Evolutionary conservation across 768 basidiomycete species (phyloP).

Genomic region (Lactarius vividus): DNA sequence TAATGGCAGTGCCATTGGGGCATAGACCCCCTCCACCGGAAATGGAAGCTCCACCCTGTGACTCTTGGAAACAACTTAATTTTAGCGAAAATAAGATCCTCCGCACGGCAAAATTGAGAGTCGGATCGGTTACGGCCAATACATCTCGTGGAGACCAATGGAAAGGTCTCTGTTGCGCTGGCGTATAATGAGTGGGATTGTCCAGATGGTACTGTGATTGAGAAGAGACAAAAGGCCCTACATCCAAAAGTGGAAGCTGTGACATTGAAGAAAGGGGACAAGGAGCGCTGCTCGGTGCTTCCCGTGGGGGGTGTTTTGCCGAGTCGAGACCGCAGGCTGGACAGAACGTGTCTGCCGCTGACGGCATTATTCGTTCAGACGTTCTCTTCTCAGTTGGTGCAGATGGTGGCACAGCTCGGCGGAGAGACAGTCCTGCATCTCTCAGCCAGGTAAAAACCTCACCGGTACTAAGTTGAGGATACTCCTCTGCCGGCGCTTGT

Average conservation of each 20-base stretch:
- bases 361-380: constrained; percentile 5
- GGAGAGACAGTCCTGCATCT: constrained; percentile 41
- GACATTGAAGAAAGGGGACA: constrained; percentile 7
- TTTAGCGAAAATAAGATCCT: constrained; percentile 12
- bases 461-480: constrained; percentile 36
- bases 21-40: constrained; percentile 1
- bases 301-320: constrained; percentile 1
- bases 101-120: constrained; percentile 30
- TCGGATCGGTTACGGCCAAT: constrained; percentile 33
- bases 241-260: constrained; percentile 22
- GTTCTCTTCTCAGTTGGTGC: constrained; percentile 9
- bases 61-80: constrained; percentile 14
- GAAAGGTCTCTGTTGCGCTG: not conserved
- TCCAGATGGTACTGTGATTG: constrained; percentile 21
- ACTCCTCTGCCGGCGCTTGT: constrained; percentile 26
- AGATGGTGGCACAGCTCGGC: constrained; percentile 30
- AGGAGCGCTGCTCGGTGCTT: constrained; percentile 2
- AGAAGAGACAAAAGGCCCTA: not conserved
- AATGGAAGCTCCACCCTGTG: not conserved
- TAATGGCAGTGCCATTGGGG: constrained; percentile 7
- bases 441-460: constrained; percentile 48
- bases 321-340: constrained; percentile 16
- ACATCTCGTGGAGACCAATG: constrained; percentile 27
- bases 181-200: not conserved
- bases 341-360: constrained; percentile 17